These are phyloP conservation scores for Penicillium sp. DNA, from an alignment of 2,329 filamentous ascomycete genomes.

Conservation along the genomic window DNA sequence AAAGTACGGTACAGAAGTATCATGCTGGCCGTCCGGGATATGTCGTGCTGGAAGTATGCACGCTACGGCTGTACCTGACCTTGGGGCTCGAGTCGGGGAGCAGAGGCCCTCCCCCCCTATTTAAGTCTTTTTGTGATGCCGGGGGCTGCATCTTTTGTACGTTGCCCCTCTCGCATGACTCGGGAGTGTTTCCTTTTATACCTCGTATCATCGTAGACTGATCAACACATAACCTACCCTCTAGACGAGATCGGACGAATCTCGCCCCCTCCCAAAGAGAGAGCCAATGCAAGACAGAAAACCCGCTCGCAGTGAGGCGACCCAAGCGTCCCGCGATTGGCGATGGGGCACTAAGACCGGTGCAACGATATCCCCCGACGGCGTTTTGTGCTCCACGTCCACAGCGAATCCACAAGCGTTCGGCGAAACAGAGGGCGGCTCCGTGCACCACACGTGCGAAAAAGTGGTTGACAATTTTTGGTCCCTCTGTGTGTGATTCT, in stretches of 20 bases:
- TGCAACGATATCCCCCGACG: conserved; percentile 18
- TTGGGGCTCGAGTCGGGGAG: neutral
- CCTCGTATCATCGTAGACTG: neutral
- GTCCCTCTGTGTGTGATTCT: neutral
- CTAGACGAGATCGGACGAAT: too few relatives aligned
- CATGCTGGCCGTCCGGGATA: neutral
- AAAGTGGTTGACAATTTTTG: neutral
- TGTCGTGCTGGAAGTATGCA: conserved; percentile 6
- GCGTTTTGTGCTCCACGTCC: conserved; percentile 17
- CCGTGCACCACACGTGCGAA: conserved; percentile 19
- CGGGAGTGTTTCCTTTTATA: neutral
- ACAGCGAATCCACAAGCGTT: conserved; percentile 20
- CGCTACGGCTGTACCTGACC: conserved; percentile 1
- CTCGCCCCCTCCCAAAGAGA: neutral
- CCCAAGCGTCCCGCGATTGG: conserved; percentile 16
- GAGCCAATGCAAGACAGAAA: neutral
- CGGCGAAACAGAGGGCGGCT: conserved; percentile 19
- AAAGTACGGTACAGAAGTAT: neutral
- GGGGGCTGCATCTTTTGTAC: neutral
- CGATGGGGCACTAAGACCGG: conserved; percentile 11
- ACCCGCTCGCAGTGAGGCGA: neutral
- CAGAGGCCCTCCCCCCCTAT: neutral
- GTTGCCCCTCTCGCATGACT: neutral
- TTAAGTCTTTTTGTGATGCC: neutral
- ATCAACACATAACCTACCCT: neutral